Base-by-base conservation (phyloP, 2,329 filamentous ascomycete species). In the Fusarium albosuccineum region DNA sequence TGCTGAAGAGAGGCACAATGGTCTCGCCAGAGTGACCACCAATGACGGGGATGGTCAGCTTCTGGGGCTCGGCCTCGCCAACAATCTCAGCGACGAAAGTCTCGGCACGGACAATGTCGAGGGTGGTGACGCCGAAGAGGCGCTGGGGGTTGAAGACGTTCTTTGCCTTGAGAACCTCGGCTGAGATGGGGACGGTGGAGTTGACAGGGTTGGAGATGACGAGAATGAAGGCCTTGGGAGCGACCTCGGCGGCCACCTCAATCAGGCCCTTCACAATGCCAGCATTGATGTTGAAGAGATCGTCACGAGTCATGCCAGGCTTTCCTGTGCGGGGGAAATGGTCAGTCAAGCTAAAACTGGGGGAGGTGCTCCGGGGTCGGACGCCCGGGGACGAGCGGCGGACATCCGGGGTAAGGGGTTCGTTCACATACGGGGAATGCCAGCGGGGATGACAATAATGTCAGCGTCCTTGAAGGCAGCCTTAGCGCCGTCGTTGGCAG, bases 151-250 rank as follows among this genome's bases (percentile, higher is more conserved):
- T 92, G 84, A 98, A 99, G 77, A 97, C 93, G 74, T 90, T 90
- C 80, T 94, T 94, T 74, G 88, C 86, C 89, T 97, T 98, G 80
- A 99, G 91, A 65, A 97, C 92, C 86, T 99, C 96, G 73, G 94
- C 96, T 69, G 96, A 92, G 77, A 99, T 97, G 68, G 96, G 96
- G 60, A 99, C 96, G 60, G 96, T 99, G 54, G 94, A 97, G 91
- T 99, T 99, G 82, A 99, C 96, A 62, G 96, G 96, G 89, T 99
- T 99, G 77, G 95, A 98, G 82, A 99, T 99, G 85, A 99, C 90
- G 70, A 98, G 90, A 79, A 97, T 89, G 84, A 91, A 97, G 57
- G 96, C 96, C 81, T 97, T 97, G 79, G 96, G 96, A 79, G 90
- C 91, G 77, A 91, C 89, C 79, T 97, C 90, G 74, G 95, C 94